Conservation (phyloP, 768 basidiomycete species). For the Dictyophora rubrovolvata region DNA sequence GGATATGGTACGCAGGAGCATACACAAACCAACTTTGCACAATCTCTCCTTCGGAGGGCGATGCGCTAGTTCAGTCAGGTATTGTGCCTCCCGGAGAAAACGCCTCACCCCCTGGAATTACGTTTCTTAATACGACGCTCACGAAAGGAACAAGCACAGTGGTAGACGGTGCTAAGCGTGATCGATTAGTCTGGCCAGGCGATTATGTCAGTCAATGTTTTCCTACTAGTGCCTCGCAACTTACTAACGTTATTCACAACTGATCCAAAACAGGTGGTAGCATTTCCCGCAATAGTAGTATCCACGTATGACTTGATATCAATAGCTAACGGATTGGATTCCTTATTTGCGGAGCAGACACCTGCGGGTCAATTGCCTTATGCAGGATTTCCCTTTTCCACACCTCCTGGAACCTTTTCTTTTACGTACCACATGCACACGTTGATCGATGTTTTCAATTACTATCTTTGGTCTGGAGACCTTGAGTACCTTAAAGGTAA, state of each 20-base stretch:
- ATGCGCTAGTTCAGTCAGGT: constrained; percentile 1
- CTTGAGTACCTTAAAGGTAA: neutral
- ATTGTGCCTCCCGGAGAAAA: neutral
- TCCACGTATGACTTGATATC: constrained; percentile 6
- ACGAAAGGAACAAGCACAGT: constrained; percentile 39
- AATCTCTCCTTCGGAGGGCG: constrained; percentile 28
- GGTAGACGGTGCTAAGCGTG: constrained; percentile 52
- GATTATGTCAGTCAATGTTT: neutral
- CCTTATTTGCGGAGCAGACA: constrained; percentile 2
- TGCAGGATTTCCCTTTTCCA: constrained; percentile 2
- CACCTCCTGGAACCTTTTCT: neutral
- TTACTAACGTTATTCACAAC: neutral
- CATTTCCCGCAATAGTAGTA: constrained; percentile 5
- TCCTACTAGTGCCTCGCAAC: too few relatives aligned
- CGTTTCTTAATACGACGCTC: constrained; percentile 2
- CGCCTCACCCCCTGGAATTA: constrained; percentile 26
- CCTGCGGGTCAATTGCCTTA: constrained; percentile 1
- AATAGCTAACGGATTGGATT: constrained; percentile 2
- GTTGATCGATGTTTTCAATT: constrained; percentile 1
- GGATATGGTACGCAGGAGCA: constrained; percentile 49
- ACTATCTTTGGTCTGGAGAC: constrained; percentile 6
- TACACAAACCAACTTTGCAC: constrained; percentile 49
- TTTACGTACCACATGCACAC: constrained; percentile 5
- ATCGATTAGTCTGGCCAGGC: constrained; percentile 24
- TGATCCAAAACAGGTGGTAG: neutral